These are phyloP conservation scores for Acmispon strigosus DNA, from an alignment of 306 rosid species.

Conservation along the genomic window DNA sequence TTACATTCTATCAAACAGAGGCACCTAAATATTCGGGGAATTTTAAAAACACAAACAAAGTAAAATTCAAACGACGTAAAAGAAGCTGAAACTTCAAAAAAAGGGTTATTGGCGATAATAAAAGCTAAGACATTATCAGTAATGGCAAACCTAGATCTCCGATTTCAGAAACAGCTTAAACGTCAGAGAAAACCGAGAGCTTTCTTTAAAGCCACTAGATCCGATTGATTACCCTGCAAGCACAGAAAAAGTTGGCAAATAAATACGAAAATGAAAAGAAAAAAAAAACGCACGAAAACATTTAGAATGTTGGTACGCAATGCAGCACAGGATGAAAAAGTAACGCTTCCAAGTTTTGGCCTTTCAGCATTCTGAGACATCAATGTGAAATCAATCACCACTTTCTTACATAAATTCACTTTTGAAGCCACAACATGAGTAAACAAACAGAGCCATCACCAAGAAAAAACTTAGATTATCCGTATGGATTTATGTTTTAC, in stretches of 20 bases:
- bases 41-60: constrained; percentile 10
- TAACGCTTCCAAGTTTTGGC: not conserved
- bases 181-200: constrained; percentile 17
- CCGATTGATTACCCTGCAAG: constrained; percentile 43
- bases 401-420: not conserved
- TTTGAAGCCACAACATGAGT: not conserved
- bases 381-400: not conserved
- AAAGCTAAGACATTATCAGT: not conserved
- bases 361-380: not conserved
- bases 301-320: constrained; percentile 5
- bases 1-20: constrained; percentile 28
- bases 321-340: constrained; percentile 11
- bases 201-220: constrained; percentile 45
- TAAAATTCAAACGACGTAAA: constrained; percentile 14
- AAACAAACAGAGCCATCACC: not conserved
- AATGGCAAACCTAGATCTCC: constrained; percentile 40
- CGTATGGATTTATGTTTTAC: too few species aligned
- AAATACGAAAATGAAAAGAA: not conserved
- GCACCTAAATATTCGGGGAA: constrained; percentile 39
- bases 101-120: not conserved
- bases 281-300: not conserved
- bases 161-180: constrained; percentile 9
- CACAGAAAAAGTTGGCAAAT: not conserved
- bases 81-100: not conserved
- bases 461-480: not conserved